A percentile compares a stretch with the other conserved stretches of the same genome.
Evolutionary conservation across 352 stramenopile species (phyloP).

Genomic region (Thraustotheca clavata): DNA sequence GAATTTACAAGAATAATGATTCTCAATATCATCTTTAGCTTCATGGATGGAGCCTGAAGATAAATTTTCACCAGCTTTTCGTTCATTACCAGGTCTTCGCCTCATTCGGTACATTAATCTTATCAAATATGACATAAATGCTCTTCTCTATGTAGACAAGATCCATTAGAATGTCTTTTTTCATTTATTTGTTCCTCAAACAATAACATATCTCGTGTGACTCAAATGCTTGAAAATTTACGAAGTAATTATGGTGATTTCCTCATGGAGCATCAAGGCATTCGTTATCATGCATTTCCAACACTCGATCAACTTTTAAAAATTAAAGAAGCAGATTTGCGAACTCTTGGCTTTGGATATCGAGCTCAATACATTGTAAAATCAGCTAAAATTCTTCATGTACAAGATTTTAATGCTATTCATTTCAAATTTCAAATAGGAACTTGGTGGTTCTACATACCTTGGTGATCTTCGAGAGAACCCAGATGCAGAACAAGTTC

Average conservation of each 20-base stretch:
- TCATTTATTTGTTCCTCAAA: slow-evolving; percentile 98
- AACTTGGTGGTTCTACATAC: slow-evolving; percentile 5
- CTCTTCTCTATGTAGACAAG: slow-evolving; percentile 74
- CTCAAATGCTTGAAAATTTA: slow-evolving; percentile 89
- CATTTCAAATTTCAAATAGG: background rate
- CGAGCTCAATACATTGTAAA: slow-evolving; percentile 83
- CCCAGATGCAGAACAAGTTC: background rate
- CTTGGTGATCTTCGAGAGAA: background rate
- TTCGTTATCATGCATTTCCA: slow-evolving; percentile 79
- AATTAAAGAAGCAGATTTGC: slow-evolving; percentile 79
- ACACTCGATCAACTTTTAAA: slow-evolving; percentile 63
- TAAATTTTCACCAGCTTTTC: slow-evolving; percentile 60
- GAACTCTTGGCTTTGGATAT: slow-evolving; percentile 84
- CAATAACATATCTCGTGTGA: slow-evolving; percentile 97
- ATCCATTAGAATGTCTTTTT: slow-evolving; percentile 94
- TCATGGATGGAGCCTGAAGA: slow-evolving; percentile 64
- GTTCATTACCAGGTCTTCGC: slow-evolving; percentile 76
- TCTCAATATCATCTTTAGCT: slow-evolving; percentile 77
- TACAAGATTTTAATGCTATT: slow-evolving; percentile 29
- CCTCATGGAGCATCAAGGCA: background rate
- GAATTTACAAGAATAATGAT: background rate
- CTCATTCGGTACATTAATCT: slow-evolving; percentile 48
- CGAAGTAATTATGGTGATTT: slow-evolving; percentile 69
- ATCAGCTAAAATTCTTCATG: slow-evolving; percentile 58
- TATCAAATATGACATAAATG: too few relatives aligned